phyloP scores from a whole-genome alignment of 2,329 filamentous ascomycete species.

The Teratosphaeriaceae sp. region DNA sequence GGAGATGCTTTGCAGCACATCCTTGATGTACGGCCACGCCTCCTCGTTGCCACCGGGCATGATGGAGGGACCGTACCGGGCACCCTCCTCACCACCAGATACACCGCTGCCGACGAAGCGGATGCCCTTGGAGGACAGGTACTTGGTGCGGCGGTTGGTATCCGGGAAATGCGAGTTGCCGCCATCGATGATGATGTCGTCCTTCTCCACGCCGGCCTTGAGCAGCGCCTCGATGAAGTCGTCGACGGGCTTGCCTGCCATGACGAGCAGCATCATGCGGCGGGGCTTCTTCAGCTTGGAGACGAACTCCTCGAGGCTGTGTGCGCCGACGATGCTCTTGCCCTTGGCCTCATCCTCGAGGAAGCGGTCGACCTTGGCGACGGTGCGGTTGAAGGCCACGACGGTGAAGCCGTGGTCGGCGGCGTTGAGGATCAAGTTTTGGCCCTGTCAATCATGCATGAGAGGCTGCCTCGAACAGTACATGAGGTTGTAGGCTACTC shows the following conservation, averaged over 20 bases:
- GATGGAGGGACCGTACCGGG: slow-evolving; percentile 90
- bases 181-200: slow-evolving; percentile 99
- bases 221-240: slow-evolving; percentile 97
- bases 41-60: slow-evolving; percentile 99
- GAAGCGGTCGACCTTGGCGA: slow-evolving; percentile 85
- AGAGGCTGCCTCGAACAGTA: not conserved
- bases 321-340: slow-evolving; percentile 91
- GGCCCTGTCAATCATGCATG: slow-evolving; percentile 39
- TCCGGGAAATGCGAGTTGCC: slow-evolving; percentile 99
- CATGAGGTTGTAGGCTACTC: not conserved
- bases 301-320: slow-evolving; percentile 90
- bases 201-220: slow-evolving; percentile 60
- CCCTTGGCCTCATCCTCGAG: slow-evolving; percentile 48
- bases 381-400: slow-evolving; percentile 97
- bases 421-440: slow-evolving; percentile 51
- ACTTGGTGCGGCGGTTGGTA: slow-evolving; percentile 93
- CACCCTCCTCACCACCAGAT: slow-evolving; percentile 98
- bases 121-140: slow-evolving; percentile 80
- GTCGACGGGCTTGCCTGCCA: slow-evolving; percentile 96
- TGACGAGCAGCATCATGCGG: slow-evolving; percentile 97
- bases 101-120: slow-evolving; percentile 96
- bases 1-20: slow-evolving; percentile 95
- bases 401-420: slow-evolving; percentile 75
- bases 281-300: slow-evolving; percentile 95
- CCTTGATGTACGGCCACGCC: slow-evolving; percentile 97